Conservation (phyloP, 805 yeast genomes). For the Cyberlindnera xishuangbannaensis region DNA sequence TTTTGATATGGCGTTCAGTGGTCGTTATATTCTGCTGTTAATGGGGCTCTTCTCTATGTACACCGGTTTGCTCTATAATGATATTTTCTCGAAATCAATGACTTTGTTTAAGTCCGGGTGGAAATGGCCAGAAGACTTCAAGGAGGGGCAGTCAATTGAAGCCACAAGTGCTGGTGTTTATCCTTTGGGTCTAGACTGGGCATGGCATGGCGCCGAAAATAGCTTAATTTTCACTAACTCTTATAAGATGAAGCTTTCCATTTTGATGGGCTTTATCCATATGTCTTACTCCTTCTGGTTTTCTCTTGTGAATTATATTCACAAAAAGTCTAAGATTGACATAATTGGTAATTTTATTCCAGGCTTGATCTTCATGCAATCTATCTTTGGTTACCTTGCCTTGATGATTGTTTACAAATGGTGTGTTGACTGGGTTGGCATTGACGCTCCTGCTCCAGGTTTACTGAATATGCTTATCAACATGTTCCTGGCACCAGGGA, state of each 20-base stretch:
- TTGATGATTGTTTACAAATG: slow-evolving; percentile 88
- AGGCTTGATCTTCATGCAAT: slow-evolving; percentile 91
- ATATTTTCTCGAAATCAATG: slow-evolving; percentile 87
- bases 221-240: slow-evolving; percentile 86
- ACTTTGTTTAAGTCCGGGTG: slow-evolving; percentile 83
- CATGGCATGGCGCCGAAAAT: slow-evolving; percentile 99
- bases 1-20: slow-evolving; percentile 92
- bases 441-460: slow-evolving; percentile 81
- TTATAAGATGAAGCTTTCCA: slow-evolving; percentile 94
- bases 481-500: slow-evolving; percentile 94
- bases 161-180: slow-evolving; percentile 69
- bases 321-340: slow-evolving; percentile 69
- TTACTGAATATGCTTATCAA: slow-evolving; percentile 89
- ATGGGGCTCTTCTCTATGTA: slow-evolving; percentile 96
- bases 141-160: slow-evolving; percentile 60
- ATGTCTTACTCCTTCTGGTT: slow-evolving; percentile 88
- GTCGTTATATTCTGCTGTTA: slow-evolving; percentile 81
- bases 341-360: slow-evolving; percentile 92
- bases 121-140: slow-evolving; percentile 73
- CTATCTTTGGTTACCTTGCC: slow-evolving; percentile 90
- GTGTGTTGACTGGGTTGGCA: slow-evolving; percentile 85
- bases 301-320: slow-evolving; percentile 73
- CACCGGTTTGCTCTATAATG: slow-evolving; percentile 92
- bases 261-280: slow-evolving; percentile 90
- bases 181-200: slow-evolving; percentile 82